Percentiles rank a stretch among this genome's conserved stretches.
Conservation (phyloP, 371 early-diverging fungal species). For the Syncephalastrum monosporum region DNA sequence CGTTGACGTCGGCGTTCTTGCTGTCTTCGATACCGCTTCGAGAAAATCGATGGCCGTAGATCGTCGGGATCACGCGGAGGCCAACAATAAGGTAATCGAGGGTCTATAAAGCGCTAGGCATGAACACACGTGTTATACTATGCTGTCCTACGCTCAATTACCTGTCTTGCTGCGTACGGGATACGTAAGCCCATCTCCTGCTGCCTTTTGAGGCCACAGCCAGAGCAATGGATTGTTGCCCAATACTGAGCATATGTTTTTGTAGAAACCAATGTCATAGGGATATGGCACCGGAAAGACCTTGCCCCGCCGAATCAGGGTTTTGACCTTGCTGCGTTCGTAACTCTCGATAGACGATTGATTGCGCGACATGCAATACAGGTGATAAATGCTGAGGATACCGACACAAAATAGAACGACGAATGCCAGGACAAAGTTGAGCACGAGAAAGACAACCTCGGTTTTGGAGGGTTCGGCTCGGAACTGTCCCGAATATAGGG, state of each 20-base stretch:
- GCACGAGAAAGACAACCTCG: constrained; percentile 70
- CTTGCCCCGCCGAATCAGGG: constrained; percentile 64
- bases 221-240: constrained; percentile 68
- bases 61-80: constrained; percentile 32
- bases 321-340: constrained; percentile 83
- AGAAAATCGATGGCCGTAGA: constrained; percentile 35
- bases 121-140: too few relatives aligned
- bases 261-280: constrained; percentile 86
- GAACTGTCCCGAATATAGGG: constrained; percentile 18
- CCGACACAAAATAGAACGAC: constrained; percentile 82
- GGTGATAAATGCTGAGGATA: constrained; percentile 78
- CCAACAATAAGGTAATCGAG: constrained; percentile 23
- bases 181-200: constrained; percentile 78
- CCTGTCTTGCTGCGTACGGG: constrained; percentile 43
- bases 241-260: constrained; percentile 80
- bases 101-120: constrained; percentile 7
- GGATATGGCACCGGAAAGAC: constrained; percentile 75
- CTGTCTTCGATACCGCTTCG: constrained; percentile 32
- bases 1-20: constrained; percentile 16
- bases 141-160: constrained; percentile 7
- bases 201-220: constrained; percentile 62
- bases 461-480: constrained; percentile 59
- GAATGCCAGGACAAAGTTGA: constrained; percentile 72
- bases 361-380: constrained; percentile 79
- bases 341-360: constrained; percentile 93